Percentiles rank a stretch among this genome's conserved stretches.
phyloP scores from a whole-genome alignment of 306 rosid species.

The Trifolium fragiferum region DNA sequence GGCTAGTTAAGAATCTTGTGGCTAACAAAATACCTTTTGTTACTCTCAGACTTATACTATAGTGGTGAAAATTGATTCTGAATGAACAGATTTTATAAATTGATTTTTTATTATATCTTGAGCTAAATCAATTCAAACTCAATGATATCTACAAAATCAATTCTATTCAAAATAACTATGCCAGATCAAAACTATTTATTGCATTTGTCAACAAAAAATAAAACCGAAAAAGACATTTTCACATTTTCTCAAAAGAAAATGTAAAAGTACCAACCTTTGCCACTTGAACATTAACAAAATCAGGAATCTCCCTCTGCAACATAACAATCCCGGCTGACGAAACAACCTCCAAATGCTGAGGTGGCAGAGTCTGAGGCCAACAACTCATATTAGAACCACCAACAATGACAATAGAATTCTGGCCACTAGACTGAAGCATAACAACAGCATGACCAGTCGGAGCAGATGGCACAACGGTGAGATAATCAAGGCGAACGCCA shows the following conservation, averaged over 20 bases:
- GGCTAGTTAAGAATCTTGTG: slow-evolving; percentile 12
- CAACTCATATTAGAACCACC: slow-evolving; percentile 84
- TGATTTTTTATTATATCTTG: background rate
- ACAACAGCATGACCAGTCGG: slow-evolving; percentile 90
- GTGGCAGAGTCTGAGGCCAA: slow-evolving; percentile 63
- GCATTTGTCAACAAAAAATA: background rate
- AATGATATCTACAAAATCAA: background rate
- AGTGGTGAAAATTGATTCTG: background rate
- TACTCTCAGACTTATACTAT: background rate
- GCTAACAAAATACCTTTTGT: background rate
- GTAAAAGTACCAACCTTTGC: slow-evolving; percentile 69
- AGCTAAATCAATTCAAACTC: background rate
- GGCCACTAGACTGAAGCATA: slow-evolving; percentile 82
- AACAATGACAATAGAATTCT: slow-evolving; percentile 82
- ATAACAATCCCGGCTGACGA: slow-evolving; percentile 80
- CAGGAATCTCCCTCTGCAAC: slow-evolving; percentile 96
- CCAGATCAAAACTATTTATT: background rate
- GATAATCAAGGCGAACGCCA: slow-evolving; percentile 62
- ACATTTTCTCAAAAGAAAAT: background rate
- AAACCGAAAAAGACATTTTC: background rate
- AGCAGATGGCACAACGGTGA: slow-evolving; percentile 46
- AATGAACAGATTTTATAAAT: background rate
- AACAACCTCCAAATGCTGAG: slow-evolving; percentile 60
- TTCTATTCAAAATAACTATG: background rate
- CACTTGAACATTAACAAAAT: slow-evolving; percentile 74